These are phyloP conservation scores for Penicillium sp. DNA, from an alignment of 2,329 filamentous ascomycete genomes.

Conservation along the genomic window DNA sequence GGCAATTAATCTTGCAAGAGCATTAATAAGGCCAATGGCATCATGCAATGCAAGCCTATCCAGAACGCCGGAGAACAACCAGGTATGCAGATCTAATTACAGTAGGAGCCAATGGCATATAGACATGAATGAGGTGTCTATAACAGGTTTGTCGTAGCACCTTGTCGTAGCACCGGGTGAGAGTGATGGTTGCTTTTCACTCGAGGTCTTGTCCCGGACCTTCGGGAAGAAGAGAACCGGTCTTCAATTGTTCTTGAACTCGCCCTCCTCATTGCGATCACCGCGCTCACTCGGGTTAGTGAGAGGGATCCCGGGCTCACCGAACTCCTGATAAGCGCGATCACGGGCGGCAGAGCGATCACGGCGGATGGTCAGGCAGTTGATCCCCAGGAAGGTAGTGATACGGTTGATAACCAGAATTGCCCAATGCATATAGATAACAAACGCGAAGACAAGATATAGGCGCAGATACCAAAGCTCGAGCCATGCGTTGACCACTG, in stretches of 20 bases:
- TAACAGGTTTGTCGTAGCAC: no score
- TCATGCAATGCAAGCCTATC: no score
- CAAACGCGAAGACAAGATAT: conserved; percentile 74
- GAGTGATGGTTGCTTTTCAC: no score
- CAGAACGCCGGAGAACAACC: no score
- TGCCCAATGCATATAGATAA: conserved; percentile 93
- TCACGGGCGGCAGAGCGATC: conserved; percentile 33
- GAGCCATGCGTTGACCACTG: conserved; percentile 56
- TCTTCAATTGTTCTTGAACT: no score
- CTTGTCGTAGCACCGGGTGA: no score
- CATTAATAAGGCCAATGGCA: no score
- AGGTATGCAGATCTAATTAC: neutral
- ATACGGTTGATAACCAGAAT: conserved; percentile 85
- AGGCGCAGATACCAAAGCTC: conserved; percentile 77
- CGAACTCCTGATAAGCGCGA: conserved; percentile 33
- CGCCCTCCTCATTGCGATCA: no score
- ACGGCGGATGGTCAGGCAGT: conserved; percentile 74
- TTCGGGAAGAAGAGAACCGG: no score
- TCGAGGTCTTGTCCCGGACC: no score
- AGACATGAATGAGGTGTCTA: no score
- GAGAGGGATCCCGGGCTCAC: conserved; percentile 20
- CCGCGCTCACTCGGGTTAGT: neutral
- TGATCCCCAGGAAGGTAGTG: conserved; percentile 87
- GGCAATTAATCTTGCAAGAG: no score
- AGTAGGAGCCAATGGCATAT: neutral